Base-by-base conservation (phyloP, 2,329 filamentous ascomycete species). In the Colletotrichum caudatum region DNA sequence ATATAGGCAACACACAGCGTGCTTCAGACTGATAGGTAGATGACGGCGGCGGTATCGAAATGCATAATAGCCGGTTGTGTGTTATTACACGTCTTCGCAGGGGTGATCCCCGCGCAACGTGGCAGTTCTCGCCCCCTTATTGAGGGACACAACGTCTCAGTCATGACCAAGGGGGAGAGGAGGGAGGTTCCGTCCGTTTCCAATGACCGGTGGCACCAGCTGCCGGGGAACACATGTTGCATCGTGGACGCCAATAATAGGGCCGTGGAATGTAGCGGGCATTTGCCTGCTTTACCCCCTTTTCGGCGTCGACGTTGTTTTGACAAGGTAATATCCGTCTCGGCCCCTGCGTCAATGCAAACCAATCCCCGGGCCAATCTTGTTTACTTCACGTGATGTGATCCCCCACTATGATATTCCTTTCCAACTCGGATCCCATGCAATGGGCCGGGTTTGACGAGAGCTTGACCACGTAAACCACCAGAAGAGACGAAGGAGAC, bases 311-410 rank as follows among this genome's bases (percentile, higher is more conserved):
- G 6, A 29, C 50, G 50, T 29, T 20, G 26, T 33, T 53, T 33
- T 29, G 50, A 33, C 50, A 53, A 53, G 50, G 50, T 9, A 53
- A 29, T 53, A 11, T 51, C 48, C 48, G 48, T 51, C 54, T 57
- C 33, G 68, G 58, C 64, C 68, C 68, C 64, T 71, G 64, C 64
- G 53, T 71, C 64, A 71, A 71, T 71, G 68, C 64, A 58, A 68
- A 63, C 58, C 44, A 58, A 68, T 68, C 65, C 44, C 68, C 68
- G 53, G 68, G 51, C 68, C 68, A 71, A 71, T 71, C 50, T 68
- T 71, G 64, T 71, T 71, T 71, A 71, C 51, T 46, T 62, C 68
- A 71, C 68, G 64, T 71, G 68, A 71, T 68, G 64, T 71, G 68
- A 71, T 68, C 53, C 63, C 23, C 57, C 51, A 57, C 35, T 26